Conservation (phyloP, 2,329 filamentous ascomycete genomes). For the Chrysoporthe puriensis region DNA sequence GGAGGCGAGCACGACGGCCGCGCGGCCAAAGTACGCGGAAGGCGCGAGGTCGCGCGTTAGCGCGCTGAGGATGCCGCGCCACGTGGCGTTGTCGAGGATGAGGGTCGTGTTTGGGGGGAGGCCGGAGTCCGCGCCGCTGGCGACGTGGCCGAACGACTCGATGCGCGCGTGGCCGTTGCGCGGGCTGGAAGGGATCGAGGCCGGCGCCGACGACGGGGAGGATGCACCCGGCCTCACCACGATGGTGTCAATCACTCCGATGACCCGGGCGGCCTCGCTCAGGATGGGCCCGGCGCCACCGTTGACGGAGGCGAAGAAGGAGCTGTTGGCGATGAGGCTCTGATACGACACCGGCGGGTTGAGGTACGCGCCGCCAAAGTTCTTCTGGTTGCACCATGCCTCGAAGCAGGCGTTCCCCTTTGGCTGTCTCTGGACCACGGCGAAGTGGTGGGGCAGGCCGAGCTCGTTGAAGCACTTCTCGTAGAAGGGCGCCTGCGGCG, state of each 20-base stretch:
- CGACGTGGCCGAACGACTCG: slow-evolving; percentile 23
- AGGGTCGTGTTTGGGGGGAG: slow-evolving; percentile 58
- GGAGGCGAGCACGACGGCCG: slow-evolving; percentile 75
- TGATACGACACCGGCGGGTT: slow-evolving; percentile 70
- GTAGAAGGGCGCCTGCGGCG: slow-evolving; percentile 80
- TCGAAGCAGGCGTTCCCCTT: slow-evolving; percentile 70
- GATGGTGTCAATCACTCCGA: slow-evolving; percentile 82
- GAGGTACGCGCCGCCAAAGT: slow-evolving; percentile 82
- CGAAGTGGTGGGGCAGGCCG: slow-evolving; percentile 82
- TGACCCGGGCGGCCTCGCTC: slow-evolving; percentile 76
- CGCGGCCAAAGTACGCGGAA: slow-evolving; percentile 76
- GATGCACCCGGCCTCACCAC: slow-evolving; percentile 60
- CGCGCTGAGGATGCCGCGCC: slow-evolving; percentile 83
- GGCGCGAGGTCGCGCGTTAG: slow-evolving; percentile 81
- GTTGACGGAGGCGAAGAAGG: slow-evolving; percentile 55
- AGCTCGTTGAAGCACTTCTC: slow-evolving; percentile 83
- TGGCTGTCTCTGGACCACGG: slow-evolving; percentile 71
- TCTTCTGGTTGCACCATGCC: slow-evolving; percentile 70
- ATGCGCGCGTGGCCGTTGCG: slow-evolving; percentile 32
- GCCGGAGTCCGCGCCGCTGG: slow-evolving; percentile 36
- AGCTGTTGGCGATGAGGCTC: slow-evolving; percentile 60
- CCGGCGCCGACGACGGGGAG: slow-evolving; percentile 46
- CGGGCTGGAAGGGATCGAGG: slow-evolving; percentile 54
- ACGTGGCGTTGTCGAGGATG: slow-evolving; percentile 80
- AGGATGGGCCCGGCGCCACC: slow-evolving; percentile 59